Conservation (phyloP, 345 rosid genomes). For the Theobroma cacao region DNA sequence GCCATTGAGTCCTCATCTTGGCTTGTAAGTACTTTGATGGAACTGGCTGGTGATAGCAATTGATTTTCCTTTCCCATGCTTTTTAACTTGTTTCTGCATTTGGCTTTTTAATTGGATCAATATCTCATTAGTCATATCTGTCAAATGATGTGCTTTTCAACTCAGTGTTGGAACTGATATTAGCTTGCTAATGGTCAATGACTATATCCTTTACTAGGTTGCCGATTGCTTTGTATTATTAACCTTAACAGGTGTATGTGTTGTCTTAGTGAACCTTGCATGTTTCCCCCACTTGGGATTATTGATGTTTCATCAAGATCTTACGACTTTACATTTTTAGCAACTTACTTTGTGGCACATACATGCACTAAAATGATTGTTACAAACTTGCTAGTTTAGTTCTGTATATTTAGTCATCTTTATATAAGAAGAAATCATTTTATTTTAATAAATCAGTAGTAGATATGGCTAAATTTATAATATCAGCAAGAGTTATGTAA, state of each 20-base stretch:
- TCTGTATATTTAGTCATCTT: neutral
- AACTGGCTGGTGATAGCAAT: neutral
- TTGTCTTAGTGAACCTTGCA: neutral
- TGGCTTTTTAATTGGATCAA: neutral
- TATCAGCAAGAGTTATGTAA: neutral
- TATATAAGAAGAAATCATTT: neutral
- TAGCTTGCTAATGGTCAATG: neutral
- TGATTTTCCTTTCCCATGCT: neutral
- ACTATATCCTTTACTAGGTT: neutral
- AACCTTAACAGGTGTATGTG: neutral
- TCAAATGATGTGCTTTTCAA: constrained; percentile 3
- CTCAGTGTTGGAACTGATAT: constrained; percentile 2
- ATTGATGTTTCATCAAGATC: neutral
- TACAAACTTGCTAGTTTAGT: neutral
- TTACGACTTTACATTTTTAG: neutral
- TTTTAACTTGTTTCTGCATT: constrained; percentile 13
- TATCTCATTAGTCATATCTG: neutral
- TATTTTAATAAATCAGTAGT: neutral
- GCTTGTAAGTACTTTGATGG: constrained; percentile 63
- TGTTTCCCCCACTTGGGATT: neutral
- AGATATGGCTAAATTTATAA: neutral
- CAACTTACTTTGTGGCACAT: neutral
- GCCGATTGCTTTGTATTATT: neutral
- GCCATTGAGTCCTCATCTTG: constrained; percentile 74
- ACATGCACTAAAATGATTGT: neutral